These are phyloP conservation scores for Paecilomyces dactylethromorphus DNA, from an alignment of 2,329 filamentous ascomycete genomes.

Conservation along the genomic window DNA sequence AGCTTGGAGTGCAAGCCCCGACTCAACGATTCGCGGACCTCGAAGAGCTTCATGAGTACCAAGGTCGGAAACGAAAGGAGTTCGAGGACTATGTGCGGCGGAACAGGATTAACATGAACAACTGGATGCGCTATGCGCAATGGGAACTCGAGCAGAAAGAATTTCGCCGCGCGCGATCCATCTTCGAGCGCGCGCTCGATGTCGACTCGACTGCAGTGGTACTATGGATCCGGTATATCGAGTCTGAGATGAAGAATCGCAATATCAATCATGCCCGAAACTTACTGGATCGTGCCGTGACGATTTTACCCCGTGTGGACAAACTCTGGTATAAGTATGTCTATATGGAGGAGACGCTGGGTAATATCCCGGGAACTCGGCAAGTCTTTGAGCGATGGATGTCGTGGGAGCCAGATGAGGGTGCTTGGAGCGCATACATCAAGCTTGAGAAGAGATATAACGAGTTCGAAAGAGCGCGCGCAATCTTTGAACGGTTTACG, in stretches of 20 bases:
- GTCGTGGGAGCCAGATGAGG: constrained; percentile 95
- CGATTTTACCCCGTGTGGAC: constrained; percentile 81
- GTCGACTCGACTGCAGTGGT: constrained; percentile 80
- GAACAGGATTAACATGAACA: constrained; percentile 93
- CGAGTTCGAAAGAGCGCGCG: constrained; percentile 82
- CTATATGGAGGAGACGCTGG: constrained; percentile 96
- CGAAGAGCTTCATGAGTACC: constrained; percentile 95
- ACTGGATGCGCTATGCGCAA: constrained; percentile 95
- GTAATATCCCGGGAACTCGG: constrained; percentile 83
- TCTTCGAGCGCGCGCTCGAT: constrained; percentile 93
- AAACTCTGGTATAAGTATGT: constrained; percentile 99
- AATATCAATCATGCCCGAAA: constrained; percentile 98
- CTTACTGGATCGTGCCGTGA: constrained; percentile 87
- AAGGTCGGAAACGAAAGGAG: constrained; percentile 90
- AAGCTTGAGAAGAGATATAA: constrained; percentile 94
- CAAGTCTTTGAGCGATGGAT: constrained; percentile 98
- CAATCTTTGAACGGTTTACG: constrained; percentile 85
- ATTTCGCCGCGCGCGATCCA: constrained; percentile 79
- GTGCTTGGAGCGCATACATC: constrained; percentile 92
- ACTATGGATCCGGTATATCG: constrained; percentile 88
- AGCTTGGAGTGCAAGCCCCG: constrained; percentile 77
- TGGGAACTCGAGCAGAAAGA: constrained; percentile 99
- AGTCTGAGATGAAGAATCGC: constrained; percentile 89
- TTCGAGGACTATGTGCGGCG: constrained; percentile 97
- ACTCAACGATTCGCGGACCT: constrained; percentile 93